Evolutionary conservation across 2,329 filamentous ascomycete species (phyloP).

Genomic region (Neofusicoccum sp.): DNA sequence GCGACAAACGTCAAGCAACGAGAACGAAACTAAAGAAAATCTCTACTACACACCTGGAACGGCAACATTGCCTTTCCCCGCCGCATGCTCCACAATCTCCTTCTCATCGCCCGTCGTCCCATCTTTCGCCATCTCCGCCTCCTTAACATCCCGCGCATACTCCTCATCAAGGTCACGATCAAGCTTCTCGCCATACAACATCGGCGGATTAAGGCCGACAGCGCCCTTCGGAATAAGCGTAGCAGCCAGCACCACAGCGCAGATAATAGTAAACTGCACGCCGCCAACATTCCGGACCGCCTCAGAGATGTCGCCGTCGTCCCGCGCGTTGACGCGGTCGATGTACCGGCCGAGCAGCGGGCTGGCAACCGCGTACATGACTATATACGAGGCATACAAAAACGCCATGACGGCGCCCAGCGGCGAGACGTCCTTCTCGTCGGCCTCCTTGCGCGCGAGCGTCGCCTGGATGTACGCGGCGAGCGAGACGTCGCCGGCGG

Average conservation of each 20-base stretch:
- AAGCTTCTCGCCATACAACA: constrained; percentile 41
- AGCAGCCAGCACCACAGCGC: constrained; percentile 41
- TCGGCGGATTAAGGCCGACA: constrained; percentile 44
- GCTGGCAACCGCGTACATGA: constrained; percentile 46
- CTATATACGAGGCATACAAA: constrained; percentile 51
- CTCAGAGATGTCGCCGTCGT: constrained; percentile 35
- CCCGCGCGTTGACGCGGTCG: constrained; percentile 38
- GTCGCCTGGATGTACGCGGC: constrained; percentile 53
- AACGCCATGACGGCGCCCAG: constrained; percentile 54
- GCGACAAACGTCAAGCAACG: no score
- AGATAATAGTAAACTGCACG: constrained; percentile 49
- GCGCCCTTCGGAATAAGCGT: constrained; percentile 50
- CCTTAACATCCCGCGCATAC: not conserved
- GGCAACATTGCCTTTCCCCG: not conserved
- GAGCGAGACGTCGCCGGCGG: constrained; percentile 52
- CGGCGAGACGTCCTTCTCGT: constrained; percentile 47
- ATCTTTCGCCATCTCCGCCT: not conserved
- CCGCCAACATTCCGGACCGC: constrained; percentile 47
- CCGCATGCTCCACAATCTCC: not conserved
- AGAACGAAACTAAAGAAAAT: not conserved
- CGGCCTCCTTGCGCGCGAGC: constrained; percentile 45
- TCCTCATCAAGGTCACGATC: constrained; percentile 28
- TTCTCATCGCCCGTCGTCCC: not conserved
- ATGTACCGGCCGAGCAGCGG: constrained; percentile 49
- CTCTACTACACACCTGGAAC: not conserved